phyloP scores from a whole-genome alignment of 192 early-diverging fungal species.

The Paraglomus occultum region DNA sequence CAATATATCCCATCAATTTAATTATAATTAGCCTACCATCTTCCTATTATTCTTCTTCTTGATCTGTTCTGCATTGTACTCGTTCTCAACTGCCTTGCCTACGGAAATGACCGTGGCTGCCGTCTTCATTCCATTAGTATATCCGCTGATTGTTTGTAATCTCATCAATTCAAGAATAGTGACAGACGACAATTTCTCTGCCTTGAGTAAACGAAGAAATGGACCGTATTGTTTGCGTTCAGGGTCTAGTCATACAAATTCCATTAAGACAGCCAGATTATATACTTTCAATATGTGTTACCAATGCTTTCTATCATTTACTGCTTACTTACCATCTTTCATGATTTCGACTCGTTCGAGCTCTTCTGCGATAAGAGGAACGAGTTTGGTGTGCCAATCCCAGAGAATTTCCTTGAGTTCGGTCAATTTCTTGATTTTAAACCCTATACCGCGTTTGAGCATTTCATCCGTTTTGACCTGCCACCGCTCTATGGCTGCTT shows the following conservation, averaged over 20 bases:
- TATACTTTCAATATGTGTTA: background rate
- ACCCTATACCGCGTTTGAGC: constrained; percentile 53
- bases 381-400: constrained; percentile 73
- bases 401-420: constrained; percentile 61
- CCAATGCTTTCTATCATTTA: constrained; percentile 15
- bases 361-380: constrained; percentile 69
- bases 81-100: constrained; percentile 76
- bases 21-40: constrained; percentile 38
- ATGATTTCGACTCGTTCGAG: constrained; percentile 51
- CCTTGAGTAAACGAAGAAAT: constrained; percentile 60
- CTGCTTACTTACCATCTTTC: constrained; percentile 2
- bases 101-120: constrained; percentile 58
- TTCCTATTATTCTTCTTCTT: constrained; percentile 65
- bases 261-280: background rate
- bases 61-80: constrained; percentile 78
- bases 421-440: constrained; percentile 51
- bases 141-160: constrained; percentile 49
- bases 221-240: constrained; percentile 60
- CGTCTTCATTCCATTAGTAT: constrained; percentile 55
- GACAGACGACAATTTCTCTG: constrained; percentile 78
- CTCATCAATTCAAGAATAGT: constrained; percentile 81
- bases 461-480: constrained; percentile 53
- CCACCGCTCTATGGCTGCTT: constrained; percentile 67
- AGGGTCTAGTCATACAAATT: constrained; percentile 33
- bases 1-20: background rate